These are phyloP conservation scores for Lichtheimia ramosa DNA, from an alignment of 371 early-diverging fungal genomes.

Conservation along the genomic window DNA sequence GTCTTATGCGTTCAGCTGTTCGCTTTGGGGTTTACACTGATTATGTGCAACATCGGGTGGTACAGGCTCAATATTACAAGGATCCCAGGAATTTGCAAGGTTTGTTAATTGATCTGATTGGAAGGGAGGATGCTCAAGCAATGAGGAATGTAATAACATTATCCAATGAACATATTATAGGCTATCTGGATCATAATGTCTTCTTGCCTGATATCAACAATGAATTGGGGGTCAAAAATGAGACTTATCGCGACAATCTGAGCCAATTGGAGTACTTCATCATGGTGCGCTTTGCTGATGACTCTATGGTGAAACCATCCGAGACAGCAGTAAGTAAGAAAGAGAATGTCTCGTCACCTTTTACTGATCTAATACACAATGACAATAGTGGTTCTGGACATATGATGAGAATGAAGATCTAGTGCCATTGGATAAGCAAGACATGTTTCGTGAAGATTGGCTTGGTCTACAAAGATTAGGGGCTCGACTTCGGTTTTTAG, in stretches of 20 bases:
- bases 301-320: slow-evolving; percentile 77
- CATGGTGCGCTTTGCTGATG: slow-evolving; percentile 76
- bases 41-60: slow-evolving; percentile 77
- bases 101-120: slow-evolving; percentile 4
- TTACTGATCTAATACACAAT: too few species aligned
- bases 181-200: slow-evolving; percentile 72
- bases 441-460: slow-evolving; percentile 69
- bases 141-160: background rate
- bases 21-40: slow-evolving; percentile 75
- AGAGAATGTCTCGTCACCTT: too few species aligned
- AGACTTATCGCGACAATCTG: slow-evolving; percentile 59
- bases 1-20: slow-evolving; percentile 66
- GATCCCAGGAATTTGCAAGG: slow-evolving; percentile 59
- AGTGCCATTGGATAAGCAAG: slow-evolving; percentile 57
- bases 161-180: slow-evolving; percentile 11
- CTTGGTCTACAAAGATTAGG: slow-evolving; percentile 60
- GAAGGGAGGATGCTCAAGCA: background rate
- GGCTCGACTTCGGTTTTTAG: slow-evolving; percentile 61
- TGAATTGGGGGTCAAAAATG: slow-evolving; percentile 56
- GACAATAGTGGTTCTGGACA: slow-evolving; percentile 77
- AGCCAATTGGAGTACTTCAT: slow-evolving; percentile 68
- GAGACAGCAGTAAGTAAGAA: slow-evolving; percentile 65
- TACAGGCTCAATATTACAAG: slow-evolving; percentile 94
- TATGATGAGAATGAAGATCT: slow-evolving; percentile 51
- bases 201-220: slow-evolving; percentile 91